Conservation (phyloP, 176 grass and related monocot species). For the Oryza meyeriana region DNA sequence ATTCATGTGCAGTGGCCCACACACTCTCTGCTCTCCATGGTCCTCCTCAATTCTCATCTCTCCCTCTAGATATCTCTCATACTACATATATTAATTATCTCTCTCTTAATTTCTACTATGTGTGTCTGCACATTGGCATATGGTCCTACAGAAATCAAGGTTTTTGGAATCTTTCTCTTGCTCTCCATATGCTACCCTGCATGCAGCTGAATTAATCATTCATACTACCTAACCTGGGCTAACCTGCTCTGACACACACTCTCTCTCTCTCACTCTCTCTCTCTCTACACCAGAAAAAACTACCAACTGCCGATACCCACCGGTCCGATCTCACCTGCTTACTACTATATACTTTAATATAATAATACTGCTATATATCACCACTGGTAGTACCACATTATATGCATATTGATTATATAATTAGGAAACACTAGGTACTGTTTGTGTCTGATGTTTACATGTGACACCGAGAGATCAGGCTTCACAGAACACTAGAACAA, state of each 20-base stretch:
- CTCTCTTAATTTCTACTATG: no score
- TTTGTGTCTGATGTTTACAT: constrained; percentile 4
- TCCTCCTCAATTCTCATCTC: neutral
- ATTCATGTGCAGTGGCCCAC: neutral
- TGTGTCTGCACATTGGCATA: constrained; percentile 9
- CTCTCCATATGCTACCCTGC: neutral
- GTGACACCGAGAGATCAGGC: neutral
- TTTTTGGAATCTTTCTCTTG: constrained; percentile 34
- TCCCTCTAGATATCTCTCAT: neutral
- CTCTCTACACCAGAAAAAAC: constrained; percentile 34
- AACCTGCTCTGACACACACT: neutral
- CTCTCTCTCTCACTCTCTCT: no score
- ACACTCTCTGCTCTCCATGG: no score
- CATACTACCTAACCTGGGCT: neutral
- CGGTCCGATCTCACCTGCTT: constrained; percentile 14
- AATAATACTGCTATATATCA: neutral
- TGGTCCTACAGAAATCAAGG: constrained; percentile 35
- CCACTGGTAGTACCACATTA: neutral
- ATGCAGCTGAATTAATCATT: neutral
- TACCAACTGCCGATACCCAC: constrained; percentile 26
- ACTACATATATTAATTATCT: neutral
- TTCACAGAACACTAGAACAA: neutral
- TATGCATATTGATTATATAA: neutral
- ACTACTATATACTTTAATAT: neutral
- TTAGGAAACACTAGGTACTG: constrained; percentile 6